Evolutionary conservation across 2,329 filamentous ascomycete genomes (phyloP), one percentile per base, ranked within the genome.

Genomic region (Catunica adiposa): DNA sequence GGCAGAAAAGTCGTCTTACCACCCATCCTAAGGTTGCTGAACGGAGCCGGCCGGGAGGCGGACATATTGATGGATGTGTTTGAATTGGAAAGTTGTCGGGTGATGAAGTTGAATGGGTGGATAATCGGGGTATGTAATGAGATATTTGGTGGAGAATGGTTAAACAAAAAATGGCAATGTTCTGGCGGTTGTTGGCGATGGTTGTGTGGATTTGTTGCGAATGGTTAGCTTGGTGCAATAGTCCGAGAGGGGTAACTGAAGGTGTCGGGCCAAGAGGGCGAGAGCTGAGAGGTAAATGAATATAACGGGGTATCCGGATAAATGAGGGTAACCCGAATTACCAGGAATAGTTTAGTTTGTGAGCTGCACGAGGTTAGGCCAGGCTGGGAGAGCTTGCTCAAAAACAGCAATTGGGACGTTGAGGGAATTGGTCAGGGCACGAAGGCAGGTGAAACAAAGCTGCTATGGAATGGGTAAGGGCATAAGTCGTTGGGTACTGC

Each of bases 1-100:
- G 54, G 46, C 58, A 44, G 58, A 38, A 58, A 25, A 38, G 48
- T 60, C 57, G 65, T 55, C 87, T 83, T 78, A 96, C 90, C 92
- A 81, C 90, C 92, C 89, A 97, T 96, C 75, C 90, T 86, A 76
- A 97, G 69, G 65, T 73, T 78, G 67, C 77, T 79, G 73, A 97
- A 95, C 67, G 88, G 84, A 77, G 87, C 85, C 70, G 89, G 86
- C 76, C 89, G 80, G 75, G 56, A 53, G 42, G 56, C 52, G 55
- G 53, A 51, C 56, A 51, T 55, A 48, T 53, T 58, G 47, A 37
- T 58, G 47, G 40, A 34, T 23, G 48, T 44, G 40, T n/a, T 20
- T 17, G 15, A 25, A 25, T 34, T 34, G 29, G 11, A 14, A 48
- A 25, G 3, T 25, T 14, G 44, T 25, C 8, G 34, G 34, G 50